phyloP scores from a whole-genome alignment of 75 land plant species.

The Sequoia sempervirens region DNA sequence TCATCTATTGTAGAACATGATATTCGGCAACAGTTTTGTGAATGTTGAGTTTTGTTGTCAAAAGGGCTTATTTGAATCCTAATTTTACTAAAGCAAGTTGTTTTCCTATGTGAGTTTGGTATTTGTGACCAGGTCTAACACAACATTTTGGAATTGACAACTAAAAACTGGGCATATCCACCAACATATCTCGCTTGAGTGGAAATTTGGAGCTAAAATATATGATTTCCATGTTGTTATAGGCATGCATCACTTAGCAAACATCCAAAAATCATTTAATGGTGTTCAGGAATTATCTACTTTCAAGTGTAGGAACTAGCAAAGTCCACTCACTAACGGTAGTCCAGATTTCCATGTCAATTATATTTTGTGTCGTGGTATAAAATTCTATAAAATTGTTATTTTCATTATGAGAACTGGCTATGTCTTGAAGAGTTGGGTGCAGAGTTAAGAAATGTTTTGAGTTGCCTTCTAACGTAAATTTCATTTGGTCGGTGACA shows the following conservation, averaged over 20 bases:
- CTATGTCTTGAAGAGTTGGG: background rate
- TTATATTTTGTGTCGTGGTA: background rate
- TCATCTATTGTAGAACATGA: too few relatives aligned
- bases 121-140: too few relatives aligned
- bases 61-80: too few relatives aligned
- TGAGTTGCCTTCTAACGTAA: too few relatives aligned
- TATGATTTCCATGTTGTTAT: background rate
- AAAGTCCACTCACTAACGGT: background rate
- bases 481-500: too few relatives aligned
- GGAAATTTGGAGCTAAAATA: background rate
- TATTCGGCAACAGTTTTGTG: too few relatives aligned
- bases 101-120: background rate
- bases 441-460: too few relatives aligned
- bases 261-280: background rate
- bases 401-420: background rate
- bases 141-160: too few relatives aligned
- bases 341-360: background rate
- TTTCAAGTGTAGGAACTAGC: background rate
- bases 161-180: too few relatives aligned
- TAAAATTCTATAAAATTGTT: background rate
- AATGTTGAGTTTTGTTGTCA: too few relatives aligned
- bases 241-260: background rate
- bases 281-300: constrained; percentile 11
- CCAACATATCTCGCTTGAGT: too few relatives aligned
- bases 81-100: background rate